Percentiles rank a stretch among this genome's conserved stretches.
Evolutionary conservation across 2,329 filamentous ascomycete species (phyloP).

Genomic region (Claviceps sp.): DNA sequence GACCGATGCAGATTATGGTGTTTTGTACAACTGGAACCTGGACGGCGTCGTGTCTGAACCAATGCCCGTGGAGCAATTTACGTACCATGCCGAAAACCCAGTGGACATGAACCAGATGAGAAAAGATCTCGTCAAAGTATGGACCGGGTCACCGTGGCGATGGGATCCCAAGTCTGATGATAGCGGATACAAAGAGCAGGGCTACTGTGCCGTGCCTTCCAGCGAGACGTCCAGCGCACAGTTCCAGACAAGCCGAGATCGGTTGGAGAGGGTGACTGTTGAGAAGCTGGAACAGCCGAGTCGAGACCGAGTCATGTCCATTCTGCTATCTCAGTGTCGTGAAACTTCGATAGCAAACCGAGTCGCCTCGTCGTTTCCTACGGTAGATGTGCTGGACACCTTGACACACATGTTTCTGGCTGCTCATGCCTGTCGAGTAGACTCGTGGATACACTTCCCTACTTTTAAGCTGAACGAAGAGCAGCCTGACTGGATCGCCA

Average conservation of each 20-base stretch:
- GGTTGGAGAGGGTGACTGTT: constrained; percentile 25
- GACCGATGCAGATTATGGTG: constrained; percentile 37
- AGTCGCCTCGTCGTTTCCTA: constrained; percentile 48
- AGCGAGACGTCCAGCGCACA: constrained; percentile 24
- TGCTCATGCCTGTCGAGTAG: constrained; percentile 40
- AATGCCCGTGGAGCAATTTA: constrained; percentile 11
- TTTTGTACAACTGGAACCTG: constrained; percentile 36
- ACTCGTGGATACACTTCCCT: constrained; percentile 48
- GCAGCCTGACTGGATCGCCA: constrained; percentile 45
- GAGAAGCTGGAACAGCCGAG: constrained; percentile 32
- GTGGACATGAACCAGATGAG: constrained; percentile 32
- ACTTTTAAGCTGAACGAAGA: constrained; percentile 42
- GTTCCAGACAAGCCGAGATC: constrained; percentile 24
- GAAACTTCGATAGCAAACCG: constrained; percentile 33
- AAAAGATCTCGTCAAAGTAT: constrained; percentile 32
- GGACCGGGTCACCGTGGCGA: constrained; percentile 38
- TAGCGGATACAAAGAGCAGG: constrained; percentile 29
- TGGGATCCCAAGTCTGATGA: constrained; percentile 33
- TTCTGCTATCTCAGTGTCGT: constrained; percentile 48
- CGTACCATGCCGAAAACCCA: constrained; percentile 22
- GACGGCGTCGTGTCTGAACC: constrained; percentile 19
- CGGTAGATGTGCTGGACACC: constrained; percentile 45
- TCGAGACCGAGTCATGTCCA: constrained; percentile 49
- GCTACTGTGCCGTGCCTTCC: constrained; percentile 29
- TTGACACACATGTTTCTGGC: constrained; percentile 48